Base-by-base conservation (phyloP, 768 basidiomycete genomes). In the Polyporus arcularius region DNA sequence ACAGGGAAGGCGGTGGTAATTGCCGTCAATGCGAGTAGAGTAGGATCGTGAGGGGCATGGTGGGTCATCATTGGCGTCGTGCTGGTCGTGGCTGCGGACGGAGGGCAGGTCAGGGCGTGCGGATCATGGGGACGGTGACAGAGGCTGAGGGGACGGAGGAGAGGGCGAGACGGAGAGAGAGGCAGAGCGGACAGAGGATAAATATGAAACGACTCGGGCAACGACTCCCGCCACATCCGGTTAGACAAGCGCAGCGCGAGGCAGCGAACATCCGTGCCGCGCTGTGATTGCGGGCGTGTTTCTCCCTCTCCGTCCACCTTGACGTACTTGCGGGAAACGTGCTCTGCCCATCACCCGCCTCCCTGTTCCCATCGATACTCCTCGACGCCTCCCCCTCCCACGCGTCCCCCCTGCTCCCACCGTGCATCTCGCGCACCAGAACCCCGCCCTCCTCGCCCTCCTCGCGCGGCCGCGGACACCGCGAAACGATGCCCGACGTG, bases 41-140 rank as follows among this genome's bases (percentile, higher is more conserved):
- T 55, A 63, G 53, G 58, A 59, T 63, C 57, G 62, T 63, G 58
- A 55, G 38, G 30, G 57, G 61, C 61, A 55, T 62, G 51, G 15
- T 56, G 56, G 49, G 57, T 55, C 62, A 59, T 63, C 57, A 57
- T 63, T 49, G 52, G 58, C 53, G 53, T 63, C 62, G 54, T 63
- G 31, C 47, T 53, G 48, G 62, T 55, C 54, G 57, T 58, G 32
- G 53, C 12, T 39, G 55, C 7, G 39, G 32, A 55, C 35, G 46
- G 12, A 30, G 40, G 18, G 28, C 14, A n/a, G 42, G 48, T 57
- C 56, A 62, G 52, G 47, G 38, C 18, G 41, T 14, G 41, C 12
- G 43, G 43, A 21, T 62, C 61, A 62, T 62, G 46, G 54, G 57
- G 38, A 38, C 28, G 31, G 30, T 28, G 52, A 28, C 47, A 58